Evolutionary conservation across 228 moss, liverwort and hornwort genomes (phyloP), one percentile per base, ranked within the genome.

Genomic region (Sphagnum magellanicum): DNA sequence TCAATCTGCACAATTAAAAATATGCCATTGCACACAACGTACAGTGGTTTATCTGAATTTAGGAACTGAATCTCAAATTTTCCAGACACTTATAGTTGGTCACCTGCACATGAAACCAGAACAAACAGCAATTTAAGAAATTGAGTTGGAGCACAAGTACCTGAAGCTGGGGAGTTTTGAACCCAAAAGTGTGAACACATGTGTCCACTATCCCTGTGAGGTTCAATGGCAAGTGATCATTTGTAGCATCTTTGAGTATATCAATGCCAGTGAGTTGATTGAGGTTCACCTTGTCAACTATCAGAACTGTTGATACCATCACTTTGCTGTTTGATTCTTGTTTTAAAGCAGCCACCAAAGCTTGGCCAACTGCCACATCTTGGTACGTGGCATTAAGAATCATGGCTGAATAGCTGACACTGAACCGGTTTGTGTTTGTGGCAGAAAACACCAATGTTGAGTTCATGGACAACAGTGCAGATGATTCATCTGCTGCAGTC

Each of bases 381-480:
- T 68, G 72, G 75, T 81, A 81, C 7, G 78, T 66, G 61, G 73
- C 58, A 70, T 78, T 78, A 64, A 81, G 50, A 64, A 75, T 48
- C 13, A 78, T 6, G 60, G 67, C 69, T 5, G 81, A 75, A 70
- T 78, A 81, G 55, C 70, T 67, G 48, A 51, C 75, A 49, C 70
- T 81, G 47, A 78, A 74, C 52, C 75, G 69, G 14, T 78, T 81
- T 7, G 63, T 63, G 47, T 81, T 81, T 46, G 49, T 70, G 7
- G 78, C 75, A 63, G 16, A 71, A 50, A 81, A 62, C 11, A 63
- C 69, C 6, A 81, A 70, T 52, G 75, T 78, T 2, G 81, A 78
- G 52, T 81, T 81, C 70, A 81, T 66, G 67, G 75, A 72, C 75
- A 81, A 62, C 46, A 75, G 53, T 47, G 78, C 78, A 6, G 67